Base-by-base conservation (phyloP, 371 early-diverging fungal species). In the Circinella minor region DNA sequence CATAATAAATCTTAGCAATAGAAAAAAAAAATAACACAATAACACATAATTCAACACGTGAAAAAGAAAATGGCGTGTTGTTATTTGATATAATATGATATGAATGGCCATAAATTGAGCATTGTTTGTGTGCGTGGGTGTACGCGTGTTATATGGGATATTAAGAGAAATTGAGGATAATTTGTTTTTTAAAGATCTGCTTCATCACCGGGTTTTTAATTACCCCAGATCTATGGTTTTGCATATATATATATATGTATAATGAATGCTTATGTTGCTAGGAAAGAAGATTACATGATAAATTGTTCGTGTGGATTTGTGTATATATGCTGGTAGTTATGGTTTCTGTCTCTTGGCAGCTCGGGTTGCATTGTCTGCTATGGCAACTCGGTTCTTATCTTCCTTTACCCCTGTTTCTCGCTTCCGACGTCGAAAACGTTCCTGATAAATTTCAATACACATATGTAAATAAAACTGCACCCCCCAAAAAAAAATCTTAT, bases 301-400 rank as follows among this genome's bases (percentile, higher is more conserved):
- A 27, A 27, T 2, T 0, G 27, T 27, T 27, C 27, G 27, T 27
- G 27, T 27, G 27, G 2, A 27, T 27, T 27, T 27, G 27, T 27
- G 27, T 27, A 27, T 27, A 27, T 27, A 27, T 27, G 27, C 27
- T 27, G 27, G 27, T 27, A 11, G 11, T 43, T 43, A 43, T 43
- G 43, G 57, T 57, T 34, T 18, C 57, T 57, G 57, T 57, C 57
- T 57, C 57, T 57, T 57, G 57, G 57, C 57, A 57, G 57, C 57
- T 57, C 57, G 57, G 7, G 57, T 17, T 11, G 57, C 57, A 57
- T 57, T 57, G 14, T 18, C 27, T n/a, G 34, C 51, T 51, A 17
- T 14, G 20, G 14, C 57, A 6, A 34, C 27, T 34, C 20, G 57
- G 34, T 57, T 27, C 7, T 57, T 57, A 34, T 57, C 57, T 10